Conservation (phyloP, 768 basidiomycete genomes). For the Boletus edulis region DNA sequence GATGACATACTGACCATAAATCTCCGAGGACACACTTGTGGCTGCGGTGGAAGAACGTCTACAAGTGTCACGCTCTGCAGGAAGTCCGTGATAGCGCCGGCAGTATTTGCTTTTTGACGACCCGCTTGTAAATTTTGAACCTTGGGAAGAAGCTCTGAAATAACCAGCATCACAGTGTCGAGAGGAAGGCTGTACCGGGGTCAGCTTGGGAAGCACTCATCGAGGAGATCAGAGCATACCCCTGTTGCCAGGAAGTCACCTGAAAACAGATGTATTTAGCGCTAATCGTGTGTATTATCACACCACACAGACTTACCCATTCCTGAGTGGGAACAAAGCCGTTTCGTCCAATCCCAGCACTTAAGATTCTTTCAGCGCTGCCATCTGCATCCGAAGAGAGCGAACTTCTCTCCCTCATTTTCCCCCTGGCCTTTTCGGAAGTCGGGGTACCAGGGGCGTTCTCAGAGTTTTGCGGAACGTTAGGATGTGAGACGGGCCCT, state of each 20-base stretch:
- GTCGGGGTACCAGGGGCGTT: constrained; percentile 33
- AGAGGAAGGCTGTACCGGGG: constrained; percentile 66
- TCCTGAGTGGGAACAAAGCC: constrained; percentile 95
- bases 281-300: background rate
- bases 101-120: constrained; percentile 58
- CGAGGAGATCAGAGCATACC: constrained; percentile 44
- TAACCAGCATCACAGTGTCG: constrained; percentile 82
- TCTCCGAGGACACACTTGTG: constrained; percentile 61
- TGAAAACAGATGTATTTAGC: constrained; percentile 25
- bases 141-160: constrained; percentile 84
- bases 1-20: constrained; percentile 60
- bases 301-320: constrained; percentile 61
- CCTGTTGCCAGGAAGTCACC: constrained; percentile 96
- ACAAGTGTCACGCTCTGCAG: constrained; percentile 66
- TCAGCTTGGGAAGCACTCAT: constrained; percentile 8
- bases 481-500: constrained; percentile 29
- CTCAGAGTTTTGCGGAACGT: constrained; percentile 45
- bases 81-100: constrained; percentile 70
- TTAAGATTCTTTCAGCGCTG: constrained; percentile 63
- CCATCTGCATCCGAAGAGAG: constrained; percentile 48
- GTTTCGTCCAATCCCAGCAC: constrained; percentile 75
- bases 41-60: constrained; percentile 71
- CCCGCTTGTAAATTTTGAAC: constrained; percentile 77
- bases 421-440: constrained; percentile 91
- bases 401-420: constrained; percentile 77